Base-by-base conservation (phyloP, 106 monocot genomes). In the Dendrobium huoshanense region DNA sequence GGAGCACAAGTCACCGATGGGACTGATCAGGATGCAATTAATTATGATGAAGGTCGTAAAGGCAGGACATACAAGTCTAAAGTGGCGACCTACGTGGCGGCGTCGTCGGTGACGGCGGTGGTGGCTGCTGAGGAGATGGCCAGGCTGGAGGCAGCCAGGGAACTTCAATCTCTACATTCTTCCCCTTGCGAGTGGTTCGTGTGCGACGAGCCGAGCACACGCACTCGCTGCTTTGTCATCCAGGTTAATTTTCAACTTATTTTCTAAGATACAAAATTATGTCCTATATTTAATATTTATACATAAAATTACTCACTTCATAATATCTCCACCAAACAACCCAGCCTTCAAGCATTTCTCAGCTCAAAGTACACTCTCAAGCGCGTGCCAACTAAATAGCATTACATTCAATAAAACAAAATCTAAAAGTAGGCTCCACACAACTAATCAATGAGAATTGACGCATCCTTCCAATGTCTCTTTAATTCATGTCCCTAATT, bases 151-250 rank as follows among this genome's bases (percentile, higher is more conserved):
- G 96, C 94, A 2, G 96, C 93, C 13, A 86, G 72, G 72, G 91
- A 88, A 48, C 89, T 96, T 19, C 85, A 82, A 20, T 92, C 96
- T 27, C 87, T 84, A 22, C 93, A 88, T 54, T 90, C 90, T n/a
- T 88, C 92, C 0, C 96, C 94, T 9, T 96, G 96, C 83, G 96
- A 96, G 81, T 96, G 96, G 96, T 94, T 90, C 72, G 86, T 94
- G 19, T 93, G 93, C 86, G 96, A 96, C 68, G 93, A 96, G 41
- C 85, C 85, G 4, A 75, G 54, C 37, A 89, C 86, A 10, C 77
- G 79, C 81, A 94, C 92, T 0, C 91, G 96, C 27, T 85, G 78
- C 83, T 92, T 96, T 25, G 85, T 96, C 81, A 94, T 94, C 44
- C 96, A 96, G 94, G 93, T 93, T 27, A 27, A 27, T 27, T 44